Evolutionary conservation across 2,329 filamentous ascomycete genomes (phyloP).

Genomic region (Pochonia chlamydosporia): DNA sequence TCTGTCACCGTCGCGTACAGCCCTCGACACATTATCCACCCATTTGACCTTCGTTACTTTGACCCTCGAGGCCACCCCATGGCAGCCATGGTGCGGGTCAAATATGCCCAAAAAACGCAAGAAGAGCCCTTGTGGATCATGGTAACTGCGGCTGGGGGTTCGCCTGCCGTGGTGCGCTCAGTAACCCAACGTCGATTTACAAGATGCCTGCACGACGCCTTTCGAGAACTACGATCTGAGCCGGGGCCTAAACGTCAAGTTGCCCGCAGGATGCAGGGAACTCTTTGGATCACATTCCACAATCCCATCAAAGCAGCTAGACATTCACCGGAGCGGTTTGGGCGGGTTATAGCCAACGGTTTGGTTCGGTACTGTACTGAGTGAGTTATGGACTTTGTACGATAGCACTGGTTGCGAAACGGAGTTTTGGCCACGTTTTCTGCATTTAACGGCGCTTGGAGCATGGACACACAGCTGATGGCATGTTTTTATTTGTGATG

Average conservation of each 20-base stretch:
- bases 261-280: constrained; percentile 16
- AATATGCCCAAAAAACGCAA: constrained; percentile 19
- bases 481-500: too few relatives aligned
- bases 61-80: constrained; percentile 27
- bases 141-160: constrained; percentile 10
- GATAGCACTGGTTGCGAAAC: neutral
- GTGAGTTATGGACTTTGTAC: neutral
- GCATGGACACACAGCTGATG: neutral
- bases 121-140: constrained; percentile 28
- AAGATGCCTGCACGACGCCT: constrained; percentile 19
- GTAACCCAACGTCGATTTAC: constrained; percentile 19
- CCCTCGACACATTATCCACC: constrained; percentile 24
- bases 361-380: constrained; percentile 9
- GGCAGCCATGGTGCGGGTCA: constrained; percentile 15
- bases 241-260: constrained; percentile 6
- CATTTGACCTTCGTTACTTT: constrained; percentile 26
- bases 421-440: neutral
- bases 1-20: constrained; percentile 19
- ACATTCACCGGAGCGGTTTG: constrained; percentile 14
- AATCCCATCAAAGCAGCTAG: constrained; percentile 13
- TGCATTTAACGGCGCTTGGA: neutral
- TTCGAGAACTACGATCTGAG: constrained; percentile 21
- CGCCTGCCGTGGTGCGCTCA: constrained; percentile 19
- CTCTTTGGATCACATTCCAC: constrained; percentile 17
- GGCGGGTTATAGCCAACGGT: constrained; percentile 11